phyloP scores from a whole-genome alignment of 2,329 filamentous ascomycete species.

The Neoscytalidium dimidiatum region DNA sequence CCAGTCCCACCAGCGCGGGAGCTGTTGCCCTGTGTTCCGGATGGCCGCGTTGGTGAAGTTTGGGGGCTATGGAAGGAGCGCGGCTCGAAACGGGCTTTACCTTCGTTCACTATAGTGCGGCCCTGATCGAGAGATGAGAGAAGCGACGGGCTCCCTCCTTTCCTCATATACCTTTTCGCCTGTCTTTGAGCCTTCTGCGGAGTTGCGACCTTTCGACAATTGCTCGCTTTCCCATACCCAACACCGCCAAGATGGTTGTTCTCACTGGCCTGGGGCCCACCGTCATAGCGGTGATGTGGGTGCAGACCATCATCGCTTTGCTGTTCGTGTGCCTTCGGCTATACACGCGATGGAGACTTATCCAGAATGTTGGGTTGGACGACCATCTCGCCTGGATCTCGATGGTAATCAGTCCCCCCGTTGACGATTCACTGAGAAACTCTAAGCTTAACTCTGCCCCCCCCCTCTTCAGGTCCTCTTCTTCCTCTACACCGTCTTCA shows the following conservation, averaged over 20 bases:
- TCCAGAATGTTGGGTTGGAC: slow-evolving; percentile 32
- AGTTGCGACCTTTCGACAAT: not conserved
- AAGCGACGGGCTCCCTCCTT: not conserved
- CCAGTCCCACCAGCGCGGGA: not conserved
- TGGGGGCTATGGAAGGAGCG: not conserved
- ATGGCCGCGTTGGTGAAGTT: not conserved
- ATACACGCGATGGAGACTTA: slow-evolving; percentile 32
- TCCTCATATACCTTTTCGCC: not conserved
- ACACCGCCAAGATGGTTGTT: not conserved
- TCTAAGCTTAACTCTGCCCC: not conserved
- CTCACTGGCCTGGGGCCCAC: not conserved
- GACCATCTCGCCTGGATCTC: slow-evolving; percentile 28
- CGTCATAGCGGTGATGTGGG: slow-evolving; percentile 30
- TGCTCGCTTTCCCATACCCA: not conserved
- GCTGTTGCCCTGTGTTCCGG: not conserved
- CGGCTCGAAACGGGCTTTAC: not conserved
- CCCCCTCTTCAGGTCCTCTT: slow-evolving; percentile 26
- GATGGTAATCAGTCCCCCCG: not conserved
- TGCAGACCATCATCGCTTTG: slow-evolving; percentile 28
- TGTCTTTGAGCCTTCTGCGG: not conserved
- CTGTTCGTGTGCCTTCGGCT: slow-evolving; percentile 30
- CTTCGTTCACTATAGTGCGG: not conserved
- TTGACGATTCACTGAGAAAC: not conserved
- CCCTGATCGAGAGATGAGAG: not conserved
- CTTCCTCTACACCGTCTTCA: slow-evolving; percentile 29